Conservation (phyloP, 2,329 filamentous ascomycete genomes). For the Lecanoromycetidae sp. region DNA sequence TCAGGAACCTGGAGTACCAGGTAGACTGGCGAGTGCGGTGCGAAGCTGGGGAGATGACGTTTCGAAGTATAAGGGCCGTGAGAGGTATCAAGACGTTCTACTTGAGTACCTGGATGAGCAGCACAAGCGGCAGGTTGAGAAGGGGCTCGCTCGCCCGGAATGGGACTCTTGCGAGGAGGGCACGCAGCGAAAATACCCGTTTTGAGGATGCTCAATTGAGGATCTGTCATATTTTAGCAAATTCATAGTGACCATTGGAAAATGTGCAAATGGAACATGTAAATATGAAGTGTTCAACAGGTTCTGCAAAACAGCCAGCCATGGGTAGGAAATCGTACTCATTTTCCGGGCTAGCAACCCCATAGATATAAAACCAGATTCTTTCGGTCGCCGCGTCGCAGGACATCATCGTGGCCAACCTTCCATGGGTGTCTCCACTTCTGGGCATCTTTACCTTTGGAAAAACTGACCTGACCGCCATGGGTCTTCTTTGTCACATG, state of each 20-base stretch:
- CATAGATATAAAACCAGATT: too few species aligned
- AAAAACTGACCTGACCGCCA: background rate
- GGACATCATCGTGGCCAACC: too few species aligned
- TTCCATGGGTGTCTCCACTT: too few species aligned
- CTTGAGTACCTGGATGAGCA: slow-evolving; percentile 64
- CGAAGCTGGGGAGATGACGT: slow-evolving; percentile 75
- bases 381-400: too few species aligned
- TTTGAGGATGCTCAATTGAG: background rate
- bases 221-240: too few species aligned
- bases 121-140: slow-evolving; percentile 60
- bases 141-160: slow-evolving; percentile 49
- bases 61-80: slow-evolving; percentile 62
- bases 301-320: too few species aligned
- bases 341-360: too few species aligned
- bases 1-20: slow-evolving; percentile 64
- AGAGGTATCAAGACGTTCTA: slow-evolving; percentile 60
- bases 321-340: too few species aligned
- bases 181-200: slow-evolving; percentile 15
- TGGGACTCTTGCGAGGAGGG: slow-evolving; percentile 42
- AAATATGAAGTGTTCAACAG: too few species aligned
- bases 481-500: background rate
- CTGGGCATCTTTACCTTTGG: too few species aligned
- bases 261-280: too few species aligned
- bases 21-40: slow-evolving; percentile 62
- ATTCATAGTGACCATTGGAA: background rate